Evolutionary conservation across 2,329 filamentous ascomycete genomes (phyloP).

Genomic region (Neospermospora avenae): DNA sequence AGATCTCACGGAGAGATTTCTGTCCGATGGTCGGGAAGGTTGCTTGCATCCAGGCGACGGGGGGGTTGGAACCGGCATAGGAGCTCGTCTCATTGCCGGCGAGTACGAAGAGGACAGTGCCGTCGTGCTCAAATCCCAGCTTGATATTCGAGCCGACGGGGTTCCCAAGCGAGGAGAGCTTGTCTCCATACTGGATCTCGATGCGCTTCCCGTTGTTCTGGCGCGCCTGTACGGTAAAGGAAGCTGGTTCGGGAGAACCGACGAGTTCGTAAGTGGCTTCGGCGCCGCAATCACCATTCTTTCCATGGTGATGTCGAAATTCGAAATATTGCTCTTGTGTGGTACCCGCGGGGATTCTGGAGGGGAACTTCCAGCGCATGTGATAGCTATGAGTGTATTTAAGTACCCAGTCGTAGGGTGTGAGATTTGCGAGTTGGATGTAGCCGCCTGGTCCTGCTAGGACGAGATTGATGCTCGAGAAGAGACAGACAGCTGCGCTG

Average conservation of each 20-base stretch:
- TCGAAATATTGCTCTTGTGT: constrained; percentile 20
- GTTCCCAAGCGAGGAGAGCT: constrained; percentile 21
- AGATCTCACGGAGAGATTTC: constrained; percentile 21
- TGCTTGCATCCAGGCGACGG: constrained; percentile 26
- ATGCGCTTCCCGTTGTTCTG: constrained; percentile 15
- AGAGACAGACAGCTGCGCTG: not conserved
- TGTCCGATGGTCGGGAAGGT: constrained; percentile 18
- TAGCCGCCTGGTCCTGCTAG: constrained; percentile 15
- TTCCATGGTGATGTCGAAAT: constrained; percentile 10
- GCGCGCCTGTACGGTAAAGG: constrained; percentile 24
- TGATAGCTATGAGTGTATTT: constrained; percentile 17
- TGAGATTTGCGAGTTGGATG: constrained; percentile 21
- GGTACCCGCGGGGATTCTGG: constrained; percentile 13
- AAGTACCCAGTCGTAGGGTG: constrained; percentile 25
- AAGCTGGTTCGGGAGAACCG: constrained; percentile 11
- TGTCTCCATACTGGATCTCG: constrained; percentile 19
- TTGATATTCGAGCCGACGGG: constrained; percentile 19
- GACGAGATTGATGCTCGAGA: not conserved
- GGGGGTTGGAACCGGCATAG: constrained; percentile 21
- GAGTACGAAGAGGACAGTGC: constrained; percentile 23
- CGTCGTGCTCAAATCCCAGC: constrained; percentile 17
- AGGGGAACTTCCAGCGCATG: constrained; percentile 20
- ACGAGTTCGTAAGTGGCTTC: constrained; percentile 25
- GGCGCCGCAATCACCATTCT: constrained; percentile 18
- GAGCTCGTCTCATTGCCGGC: constrained; percentile 17